Evolutionary conservation across 2,329 filamentous ascomycete genomes (phyloP).

Genomic region (Fusarium sp.): DNA sequence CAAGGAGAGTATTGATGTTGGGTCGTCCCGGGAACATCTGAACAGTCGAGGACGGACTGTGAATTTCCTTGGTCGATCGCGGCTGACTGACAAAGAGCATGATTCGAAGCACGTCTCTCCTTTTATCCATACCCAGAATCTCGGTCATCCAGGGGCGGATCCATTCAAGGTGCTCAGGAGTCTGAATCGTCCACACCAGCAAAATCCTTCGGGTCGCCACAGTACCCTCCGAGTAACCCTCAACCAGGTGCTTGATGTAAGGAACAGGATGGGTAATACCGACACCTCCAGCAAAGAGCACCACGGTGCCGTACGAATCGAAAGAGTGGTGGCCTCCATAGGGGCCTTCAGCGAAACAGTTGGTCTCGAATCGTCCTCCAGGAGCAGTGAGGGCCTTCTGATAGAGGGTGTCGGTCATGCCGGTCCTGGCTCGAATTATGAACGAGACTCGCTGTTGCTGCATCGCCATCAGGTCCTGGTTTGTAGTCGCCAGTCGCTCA

Average conservation of each 20-base stretch:
- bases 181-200: conserved; percentile 82
- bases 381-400: conserved; percentile 70
- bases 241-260: conserved; percentile 76
- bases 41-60: conserved; percentile 78
- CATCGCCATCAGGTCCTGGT: conserved; percentile 66
- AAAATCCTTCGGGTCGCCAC: conserved; percentile 76
- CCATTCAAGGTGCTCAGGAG: conserved; percentile 83
- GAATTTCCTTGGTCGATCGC: conserved; percentile 80
- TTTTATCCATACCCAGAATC: conserved; percentile 77
- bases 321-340: conserved; percentile 78
- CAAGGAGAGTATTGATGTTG: conserved; percentile 76
- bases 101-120: conserved; percentile 77
- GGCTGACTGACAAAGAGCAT: conserved; percentile 81
- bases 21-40: conserved; percentile 86
- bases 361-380: conserved; percentile 69
- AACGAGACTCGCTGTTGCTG: conserved; percentile 74
- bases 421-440: conserved; percentile 76
- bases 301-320: conserved; percentile 78
- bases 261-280: conserved; percentile 83
- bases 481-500: conserved; percentile 67
- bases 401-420: conserved; percentile 76
- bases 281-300: conserved; percentile 82
- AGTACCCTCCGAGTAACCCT: conserved; percentile 72
- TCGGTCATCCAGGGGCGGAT: conserved; percentile 86
- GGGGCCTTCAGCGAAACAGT: conserved; percentile 77